These are phyloP conservation scores for Colletotrichum destructivum DNA, from an alignment of 2,329 filamentous ascomycete genomes.

Conservation along the genomic window DNA sequence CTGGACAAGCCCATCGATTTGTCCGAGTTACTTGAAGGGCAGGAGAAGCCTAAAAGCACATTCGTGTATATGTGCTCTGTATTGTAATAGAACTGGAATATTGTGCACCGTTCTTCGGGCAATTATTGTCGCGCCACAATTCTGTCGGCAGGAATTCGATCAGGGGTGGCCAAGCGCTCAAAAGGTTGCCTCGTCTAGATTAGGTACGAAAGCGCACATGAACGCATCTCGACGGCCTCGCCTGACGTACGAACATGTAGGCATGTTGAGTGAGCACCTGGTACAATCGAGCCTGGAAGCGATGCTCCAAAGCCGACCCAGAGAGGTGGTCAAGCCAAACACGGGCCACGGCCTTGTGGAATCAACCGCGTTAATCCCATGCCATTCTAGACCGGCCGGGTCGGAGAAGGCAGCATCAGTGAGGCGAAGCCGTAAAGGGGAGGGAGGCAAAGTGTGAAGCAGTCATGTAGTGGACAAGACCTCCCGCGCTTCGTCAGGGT, in stretches of 20 bases:
- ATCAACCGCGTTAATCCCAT: conserved; percentile 26
- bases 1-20: conserved; percentile 1
- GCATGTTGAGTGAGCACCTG: not conserved
- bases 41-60: not conserved
- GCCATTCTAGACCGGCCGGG: not conserved
- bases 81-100: conserved; percentile 13
- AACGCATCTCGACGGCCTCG: conserved; percentile 1
- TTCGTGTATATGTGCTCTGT: not conserved
- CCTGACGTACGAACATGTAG: not conserved
- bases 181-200: conserved; percentile 10
- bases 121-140: not conserved
- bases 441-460: conserved; percentile 28
- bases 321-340: conserved; percentile 7
- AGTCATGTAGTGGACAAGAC: not conserved
- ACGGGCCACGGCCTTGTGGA: not conserved
- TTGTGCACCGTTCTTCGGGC: not conserved
- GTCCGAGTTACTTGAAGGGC: conserved; percentile 9
- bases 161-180: not conserved
- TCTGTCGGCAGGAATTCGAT: not conserved
- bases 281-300: not conserved
- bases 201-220: conserved; percentile 17
- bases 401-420: conserved; percentile 12
- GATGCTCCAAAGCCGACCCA: not conserved
- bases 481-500: conserved; percentile 4
- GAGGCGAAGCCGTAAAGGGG: not conserved